phyloP scores from a whole-genome alignment of 352 stramenopile species.

The Globisporangium viniferum region DNA sequence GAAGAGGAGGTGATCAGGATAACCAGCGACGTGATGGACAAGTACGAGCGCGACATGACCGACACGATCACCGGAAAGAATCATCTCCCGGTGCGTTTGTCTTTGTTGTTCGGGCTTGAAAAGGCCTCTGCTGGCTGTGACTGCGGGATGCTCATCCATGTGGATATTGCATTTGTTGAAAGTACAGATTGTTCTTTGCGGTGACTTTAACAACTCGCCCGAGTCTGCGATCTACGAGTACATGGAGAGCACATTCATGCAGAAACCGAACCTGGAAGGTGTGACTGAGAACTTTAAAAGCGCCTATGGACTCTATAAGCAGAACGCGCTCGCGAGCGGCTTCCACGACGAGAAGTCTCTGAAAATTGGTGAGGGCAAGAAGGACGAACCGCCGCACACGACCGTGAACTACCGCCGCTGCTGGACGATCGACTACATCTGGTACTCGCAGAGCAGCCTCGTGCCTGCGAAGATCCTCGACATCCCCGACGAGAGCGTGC shows the following conservation, averaged over 20 bases:
- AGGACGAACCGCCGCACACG: conserved; percentile 76
- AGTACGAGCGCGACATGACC: conserved; percentile 69
- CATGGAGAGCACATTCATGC: conserved; percentile 87
- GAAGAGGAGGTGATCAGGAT: conserved; percentile 82
- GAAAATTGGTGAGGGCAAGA: conserved; percentile 35
- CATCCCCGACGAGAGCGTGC: conserved; percentile 64
- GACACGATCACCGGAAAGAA: conserved; percentile 46
- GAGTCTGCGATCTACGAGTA: conserved; percentile 85
- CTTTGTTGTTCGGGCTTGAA: too few species aligned
- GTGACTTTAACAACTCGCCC: conserved; percentile 88
- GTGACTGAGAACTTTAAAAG: conserved; percentile 67
- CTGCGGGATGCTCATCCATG: too few species aligned
- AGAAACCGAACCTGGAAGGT: conserved; percentile 74
- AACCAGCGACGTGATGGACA: conserved; percentile 74
- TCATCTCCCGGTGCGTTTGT: conserved; percentile 42
- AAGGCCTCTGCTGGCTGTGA: too few species aligned
- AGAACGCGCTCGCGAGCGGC: conserved; percentile 39
- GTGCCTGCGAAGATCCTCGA: conserved; percentile 60
- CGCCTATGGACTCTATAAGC: conserved; percentile 64
- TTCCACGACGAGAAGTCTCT: conserved; percentile 24
- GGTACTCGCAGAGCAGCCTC: conserved; percentile 72
- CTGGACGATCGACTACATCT: conserved; percentile 90
- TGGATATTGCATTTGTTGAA: too few species aligned
- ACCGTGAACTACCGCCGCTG: conserved; percentile 85
- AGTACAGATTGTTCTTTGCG: conserved; percentile 67